Conservation (phyloP, 306 rosid genomes). For the Castanea crenata region DNA sequence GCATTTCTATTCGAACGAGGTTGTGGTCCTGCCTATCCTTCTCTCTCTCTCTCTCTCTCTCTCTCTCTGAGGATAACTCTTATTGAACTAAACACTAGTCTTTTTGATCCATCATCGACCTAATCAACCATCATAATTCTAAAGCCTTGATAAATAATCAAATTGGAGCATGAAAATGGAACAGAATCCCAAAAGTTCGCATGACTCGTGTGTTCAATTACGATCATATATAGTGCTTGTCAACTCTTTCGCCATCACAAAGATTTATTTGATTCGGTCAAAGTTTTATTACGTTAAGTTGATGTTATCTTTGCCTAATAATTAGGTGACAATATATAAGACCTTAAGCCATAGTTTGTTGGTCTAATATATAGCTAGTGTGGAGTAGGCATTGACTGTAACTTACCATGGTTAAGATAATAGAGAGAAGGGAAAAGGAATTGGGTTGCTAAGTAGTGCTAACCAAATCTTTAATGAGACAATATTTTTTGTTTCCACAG, state of each 20-base stretch:
- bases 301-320: slow-evolving; percentile 19
- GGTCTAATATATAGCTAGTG: not conserved
- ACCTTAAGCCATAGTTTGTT: not conserved
- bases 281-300: not conserved
- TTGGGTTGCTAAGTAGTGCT: not conserved
- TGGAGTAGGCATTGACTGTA: not conserved
- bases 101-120: slow-evolving; percentile 29
- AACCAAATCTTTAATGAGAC: slow-evolving; percentile 12
- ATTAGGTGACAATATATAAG: not conserved
- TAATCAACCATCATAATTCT: slow-evolving; percentile 22
- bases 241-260: slow-evolving; percentile 11
- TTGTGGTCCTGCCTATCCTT: slow-evolving; percentile 46
- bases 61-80: not conserved
- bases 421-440: not conserved
- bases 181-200: slow-evolving; percentile 49
- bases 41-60: not conserved
- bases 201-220: slow-evolving; percentile 32
- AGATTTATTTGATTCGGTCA: slow-evolving; percentile 8
- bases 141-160: slow-evolving; percentile 28
- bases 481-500: not conserved
- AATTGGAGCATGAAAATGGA: slow-evolving; percentile 26
- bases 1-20: slow-evolving; percentile 35
- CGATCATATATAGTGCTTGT: not conserved
- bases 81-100: slow-evolving; percentile 17
- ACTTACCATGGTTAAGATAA: too few relatives aligned